Evolutionary conservation across 768 basidiomycete species (phyloP).

Genomic region (Rhodocollybia butyracea): DNA sequence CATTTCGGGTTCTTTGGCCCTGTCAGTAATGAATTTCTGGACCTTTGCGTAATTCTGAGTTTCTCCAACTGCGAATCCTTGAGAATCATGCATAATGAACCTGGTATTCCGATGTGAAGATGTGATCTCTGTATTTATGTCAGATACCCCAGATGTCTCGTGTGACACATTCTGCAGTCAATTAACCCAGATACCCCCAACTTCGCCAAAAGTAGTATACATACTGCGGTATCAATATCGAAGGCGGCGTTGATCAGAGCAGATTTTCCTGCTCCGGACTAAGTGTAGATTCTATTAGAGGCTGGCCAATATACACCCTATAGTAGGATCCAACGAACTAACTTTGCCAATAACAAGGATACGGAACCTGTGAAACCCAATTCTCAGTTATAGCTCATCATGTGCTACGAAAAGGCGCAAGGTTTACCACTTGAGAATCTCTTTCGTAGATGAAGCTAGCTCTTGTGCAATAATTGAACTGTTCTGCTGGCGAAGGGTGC

Average conservation of each 20-base stretch:
- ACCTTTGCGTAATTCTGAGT: too few relatives aligned
- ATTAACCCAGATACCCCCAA: too few relatives aligned
- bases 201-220: too few relatives aligned
- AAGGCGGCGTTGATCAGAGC: slow-evolving; percentile 25
- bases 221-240: too few relatives aligned
- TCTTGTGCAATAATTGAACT: neutral
- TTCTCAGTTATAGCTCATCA: neutral
- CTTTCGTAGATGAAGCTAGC: neutral
- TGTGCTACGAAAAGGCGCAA: neutral
- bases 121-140: slow-evolving; percentile 20
- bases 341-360: slow-evolving; percentile 26
- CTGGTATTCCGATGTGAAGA: slow-evolving; percentile 19
- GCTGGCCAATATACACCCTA: neutral
- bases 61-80: too few relatives aligned
- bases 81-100: too few relatives aligned
- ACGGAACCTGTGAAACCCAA: slow-evolving; percentile 15
- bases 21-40: slow-evolving; percentile 19
- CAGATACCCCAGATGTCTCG: slow-evolving; percentile 16
- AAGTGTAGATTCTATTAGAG: neutral
- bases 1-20: slow-evolving; percentile 8
- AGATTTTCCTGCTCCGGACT: slow-evolving; percentile 29
- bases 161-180: too few relatives aligned
- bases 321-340: neutral
- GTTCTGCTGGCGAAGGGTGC: too few relatives aligned
- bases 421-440: too few relatives aligned